phyloP scores from a whole-genome alignment of 768 basidiomycete species.

The Plicaturopsis crispa region DNA sequence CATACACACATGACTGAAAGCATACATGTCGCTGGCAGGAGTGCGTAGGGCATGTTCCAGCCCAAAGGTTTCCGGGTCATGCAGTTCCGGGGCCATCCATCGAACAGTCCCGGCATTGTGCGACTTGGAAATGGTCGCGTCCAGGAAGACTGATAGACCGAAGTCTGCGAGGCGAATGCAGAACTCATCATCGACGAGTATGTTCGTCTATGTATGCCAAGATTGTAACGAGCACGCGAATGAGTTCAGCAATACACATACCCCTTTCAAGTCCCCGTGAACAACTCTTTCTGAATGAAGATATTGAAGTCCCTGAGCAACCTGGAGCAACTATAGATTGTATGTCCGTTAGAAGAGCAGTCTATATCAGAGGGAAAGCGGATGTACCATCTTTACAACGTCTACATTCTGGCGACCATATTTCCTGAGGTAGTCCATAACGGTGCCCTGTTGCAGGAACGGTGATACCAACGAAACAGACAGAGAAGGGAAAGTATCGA shows the following conservation, averaged over 20 bases:
- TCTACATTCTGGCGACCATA: background rate
- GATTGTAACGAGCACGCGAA: background rate
- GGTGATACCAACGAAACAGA: background rate
- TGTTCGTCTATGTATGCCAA: constrained; percentile 3
- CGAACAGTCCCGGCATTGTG: constrained; percentile 18
- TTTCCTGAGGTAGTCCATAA: background rate
- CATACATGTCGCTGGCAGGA: constrained; percentile 22
- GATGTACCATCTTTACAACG: background rate
- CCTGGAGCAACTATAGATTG: background rate
- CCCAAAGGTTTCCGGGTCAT: constrained; percentile 21
- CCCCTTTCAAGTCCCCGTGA: constrained; percentile 3
- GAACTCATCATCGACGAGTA: constrained; percentile 6
- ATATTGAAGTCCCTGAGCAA: constrained; percentile 1
- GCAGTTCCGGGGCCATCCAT: constrained; percentile 31
- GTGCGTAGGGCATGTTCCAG: constrained; percentile 16
- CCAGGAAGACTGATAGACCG: constrained; percentile 4
- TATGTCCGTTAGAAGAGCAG: background rate
- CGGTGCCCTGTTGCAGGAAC: background rate
- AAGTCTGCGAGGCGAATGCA: constrained; percentile 9
- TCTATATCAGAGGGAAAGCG: background rate
- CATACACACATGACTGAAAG: constrained; percentile 25
- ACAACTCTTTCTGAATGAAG: constrained; percentile 1
- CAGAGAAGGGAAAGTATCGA: background rate
- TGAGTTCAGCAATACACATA: background rate
- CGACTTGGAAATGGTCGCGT: constrained; percentile 8